These are phyloP conservation scores for bread wheat (Triticum aestivum) DNA, from an alignment of 176 grass and related monocot genomes.

Conservation along the genomic window IWGSC_CS_RefSeq_v2.1 NC_057808.1:532262029-532262528, in stretches of 20 bases:
- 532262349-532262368: background rate
- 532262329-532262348: background rate
- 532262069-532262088: background rate
- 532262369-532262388: background rate
- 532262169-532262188: slow-evolving; percentile 97
- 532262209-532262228: slow-evolving; percentile 45
- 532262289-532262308: background rate
- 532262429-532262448: background rate
- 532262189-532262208: slow-evolving; percentile 86
- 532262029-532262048: background rate
- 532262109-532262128: slow-evolving; percentile 14
- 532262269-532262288: background rate
- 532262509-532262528: background rate
- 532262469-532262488: background rate
- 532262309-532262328: background rate
- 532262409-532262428: background rate
- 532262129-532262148: slow-evolving; percentile 70
- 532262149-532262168: slow-evolving; percentile 91
- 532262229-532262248: background rate
- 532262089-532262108: background rate
- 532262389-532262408: background rate
- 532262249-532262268: background rate
- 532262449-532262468: background rate
- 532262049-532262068: background rate
- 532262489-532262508: background rate